A percentile compares a stretch with the other conserved stretches of the same genome.
phyloP scores from a whole-genome alignment of 345 rosid species.

The Citrus unshiu region DNA sequence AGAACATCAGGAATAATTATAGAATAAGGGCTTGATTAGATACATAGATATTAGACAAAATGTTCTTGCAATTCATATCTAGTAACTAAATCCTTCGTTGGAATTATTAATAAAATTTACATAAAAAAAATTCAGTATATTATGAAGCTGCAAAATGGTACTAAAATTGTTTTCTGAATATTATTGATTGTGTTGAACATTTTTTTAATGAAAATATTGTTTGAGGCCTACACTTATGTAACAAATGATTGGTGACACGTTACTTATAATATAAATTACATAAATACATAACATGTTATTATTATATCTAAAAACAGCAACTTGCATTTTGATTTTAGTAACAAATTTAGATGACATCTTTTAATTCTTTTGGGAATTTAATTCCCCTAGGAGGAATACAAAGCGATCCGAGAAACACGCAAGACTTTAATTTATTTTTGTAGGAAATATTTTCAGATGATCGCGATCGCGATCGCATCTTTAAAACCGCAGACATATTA shows the following conservation, averaged over 20 bases:
- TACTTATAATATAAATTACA: too few species aligned
- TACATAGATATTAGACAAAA: neutral
- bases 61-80: neutral
- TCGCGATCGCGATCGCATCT: neutral
- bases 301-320: too few species aligned
- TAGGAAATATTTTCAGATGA: neutral
- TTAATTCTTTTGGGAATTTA: neutral
- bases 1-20: neutral
- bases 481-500: neutral
- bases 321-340: too few species aligned
- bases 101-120: neutral
- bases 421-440: neutral
- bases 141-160: neutral
- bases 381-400: neutral
- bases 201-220: too few species aligned
- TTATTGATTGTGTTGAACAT: neutral
- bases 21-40: neutral
- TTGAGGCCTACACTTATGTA: too few species aligned
- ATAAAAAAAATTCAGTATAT: neutral
- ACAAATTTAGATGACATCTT: too few species aligned
- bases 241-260: too few species aligned
- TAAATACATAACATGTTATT: too few species aligned
- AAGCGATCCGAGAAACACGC: neutral
- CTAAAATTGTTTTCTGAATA: neutral
- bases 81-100: neutral